Evolutionary conservation across 768 basidiomycete species (phyloP).

Genomic region (Kwoniella sp.): DNA sequence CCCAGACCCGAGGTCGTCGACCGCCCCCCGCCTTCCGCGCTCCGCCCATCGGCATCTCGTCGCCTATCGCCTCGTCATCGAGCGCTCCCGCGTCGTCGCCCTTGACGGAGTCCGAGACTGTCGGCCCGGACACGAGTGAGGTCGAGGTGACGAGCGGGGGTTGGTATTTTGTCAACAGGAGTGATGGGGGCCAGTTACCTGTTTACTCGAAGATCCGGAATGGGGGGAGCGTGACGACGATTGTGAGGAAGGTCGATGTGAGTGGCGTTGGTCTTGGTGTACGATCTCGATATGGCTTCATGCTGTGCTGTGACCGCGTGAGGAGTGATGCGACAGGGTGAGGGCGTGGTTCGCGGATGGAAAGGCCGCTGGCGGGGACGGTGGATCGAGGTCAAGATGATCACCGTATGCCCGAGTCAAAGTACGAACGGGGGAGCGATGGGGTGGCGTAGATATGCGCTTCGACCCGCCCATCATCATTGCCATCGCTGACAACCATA

Average conservation of each 20-base stretch:
- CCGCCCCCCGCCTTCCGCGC: not conserved
- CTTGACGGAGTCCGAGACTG: not conserved
- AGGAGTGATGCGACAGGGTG: not conserved
- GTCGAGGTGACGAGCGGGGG: not conserved
- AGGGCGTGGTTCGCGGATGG: no score
- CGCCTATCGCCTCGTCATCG: not conserved
- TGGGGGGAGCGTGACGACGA: conserved; percentile 16
- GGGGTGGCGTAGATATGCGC: not conserved
- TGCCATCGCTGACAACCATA: not conserved
- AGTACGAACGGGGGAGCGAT: not conserved
- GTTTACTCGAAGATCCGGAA: conserved; percentile 27
- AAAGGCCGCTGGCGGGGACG: no score
- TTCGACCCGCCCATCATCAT: not conserved
- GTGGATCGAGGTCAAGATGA: no score
- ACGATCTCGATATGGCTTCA: not conserved
- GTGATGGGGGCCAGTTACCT: conserved; percentile 14
- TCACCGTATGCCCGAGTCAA: not conserved
- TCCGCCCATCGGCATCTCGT: not conserved
- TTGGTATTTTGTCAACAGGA: conserved; percentile 16
- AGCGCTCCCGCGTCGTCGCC: not conserved
- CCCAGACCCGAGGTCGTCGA: not conserved
- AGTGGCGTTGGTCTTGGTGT: conserved; percentile 1
- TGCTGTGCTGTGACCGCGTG: not conserved
- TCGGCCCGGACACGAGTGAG: not conserved
- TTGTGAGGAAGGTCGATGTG: conserved; percentile 25